These are phyloP conservation scores for Globisporangium irregulare DNA, from an alignment of 352 stramenopile genomes.

Conservation along the genomic window DNA sequence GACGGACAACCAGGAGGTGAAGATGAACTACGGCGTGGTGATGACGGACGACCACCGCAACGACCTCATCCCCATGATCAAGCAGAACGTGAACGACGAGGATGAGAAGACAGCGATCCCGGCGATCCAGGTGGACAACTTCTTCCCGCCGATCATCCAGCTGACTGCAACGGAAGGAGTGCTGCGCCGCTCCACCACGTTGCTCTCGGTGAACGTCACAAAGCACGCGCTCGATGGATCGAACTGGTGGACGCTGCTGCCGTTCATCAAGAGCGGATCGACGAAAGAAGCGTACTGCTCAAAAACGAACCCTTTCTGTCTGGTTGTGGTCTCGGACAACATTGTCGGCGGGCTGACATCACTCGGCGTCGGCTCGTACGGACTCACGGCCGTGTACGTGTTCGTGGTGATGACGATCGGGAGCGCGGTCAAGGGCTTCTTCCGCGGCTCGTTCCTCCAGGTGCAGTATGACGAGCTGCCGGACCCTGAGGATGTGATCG, in stretches of 20 bases:
- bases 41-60: slow-evolving; percentile 64
- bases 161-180: slow-evolving; percentile 66
- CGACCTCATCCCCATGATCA: slow-evolving; percentile 71
- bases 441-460: slow-evolving; percentile 74
- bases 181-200: slow-evolving; percentile 44
- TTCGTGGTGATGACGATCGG: slow-evolving; percentile 88
- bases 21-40: slow-evolving; percentile 39
- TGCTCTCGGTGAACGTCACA: slow-evolving; percentile 52
- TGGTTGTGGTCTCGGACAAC: slow-evolving; percentile 84
- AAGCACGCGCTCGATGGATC: slow-evolving; percentile 52
- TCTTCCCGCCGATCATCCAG: slow-evolving; percentile 70
- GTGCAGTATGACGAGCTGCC: slow-evolving; percentile 84
- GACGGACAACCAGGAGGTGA: slow-evolving; percentile 52
- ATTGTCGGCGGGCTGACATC: slow-evolving; percentile 80
- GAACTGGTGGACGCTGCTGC: slow-evolving; percentile 71
- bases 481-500: slow-evolving; percentile 78
- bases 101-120: slow-evolving; percentile 24
- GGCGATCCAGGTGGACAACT: slow-evolving; percentile 43
- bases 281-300: slow-evolving; percentile 45
- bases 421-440: slow-evolving; percentile 79
- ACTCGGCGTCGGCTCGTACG: slow-evolving; percentile 81
- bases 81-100: slow-evolving; percentile 41
- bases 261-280: slow-evolving; percentile 22
- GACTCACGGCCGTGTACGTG: slow-evolving; percentile 82
- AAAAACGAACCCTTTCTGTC: slow-evolving; percentile 52